Conservation (phyloP, 352 stramenopile species). For the Phytophthora pluvialis region DNA sequence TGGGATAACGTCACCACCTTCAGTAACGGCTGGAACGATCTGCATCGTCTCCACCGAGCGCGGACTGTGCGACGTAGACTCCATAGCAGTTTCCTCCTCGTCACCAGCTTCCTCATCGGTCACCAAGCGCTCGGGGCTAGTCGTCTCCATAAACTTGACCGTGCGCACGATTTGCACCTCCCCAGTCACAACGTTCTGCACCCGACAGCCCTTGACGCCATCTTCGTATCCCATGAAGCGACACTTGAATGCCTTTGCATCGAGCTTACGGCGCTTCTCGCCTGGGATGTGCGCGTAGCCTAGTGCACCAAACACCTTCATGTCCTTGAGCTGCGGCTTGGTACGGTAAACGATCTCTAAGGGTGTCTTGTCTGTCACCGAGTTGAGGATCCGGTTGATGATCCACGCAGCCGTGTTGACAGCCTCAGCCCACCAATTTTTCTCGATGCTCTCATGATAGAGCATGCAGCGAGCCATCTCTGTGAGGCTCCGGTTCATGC, state of each 20-base stretch:
- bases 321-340: slow-evolving; percentile 6
- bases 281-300: too few species aligned
- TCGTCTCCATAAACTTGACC: not conserved
- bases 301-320: slow-evolving; percentile 1
- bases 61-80: too few species aligned
- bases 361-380: not conserved
- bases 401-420: slow-evolving; percentile 18
- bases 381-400: slow-evolving; percentile 13
- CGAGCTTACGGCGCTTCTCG: too few species aligned
- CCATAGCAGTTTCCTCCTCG: not conserved
- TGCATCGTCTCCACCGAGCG: not conserved
- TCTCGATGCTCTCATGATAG: slow-evolving; percentile 5
- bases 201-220: too few species aligned
- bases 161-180: not conserved
- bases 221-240: too few species aligned
- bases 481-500: not conserved
- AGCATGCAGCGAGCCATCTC: slow-evolving; percentile 8
- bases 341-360: not conserved
- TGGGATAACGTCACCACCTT: slow-evolving; percentile 8
- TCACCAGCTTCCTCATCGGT: not conserved
- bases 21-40: not conserved
- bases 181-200: too few species aligned
- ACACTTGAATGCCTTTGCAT: too few species aligned
- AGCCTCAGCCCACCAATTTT: slow-evolving; percentile 23
- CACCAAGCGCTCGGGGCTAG: not conserved